phyloP scores from a whole-genome alignment of 495 filamentous ascomycete genomes.

The Alectoria sarmentosa region DNA sequence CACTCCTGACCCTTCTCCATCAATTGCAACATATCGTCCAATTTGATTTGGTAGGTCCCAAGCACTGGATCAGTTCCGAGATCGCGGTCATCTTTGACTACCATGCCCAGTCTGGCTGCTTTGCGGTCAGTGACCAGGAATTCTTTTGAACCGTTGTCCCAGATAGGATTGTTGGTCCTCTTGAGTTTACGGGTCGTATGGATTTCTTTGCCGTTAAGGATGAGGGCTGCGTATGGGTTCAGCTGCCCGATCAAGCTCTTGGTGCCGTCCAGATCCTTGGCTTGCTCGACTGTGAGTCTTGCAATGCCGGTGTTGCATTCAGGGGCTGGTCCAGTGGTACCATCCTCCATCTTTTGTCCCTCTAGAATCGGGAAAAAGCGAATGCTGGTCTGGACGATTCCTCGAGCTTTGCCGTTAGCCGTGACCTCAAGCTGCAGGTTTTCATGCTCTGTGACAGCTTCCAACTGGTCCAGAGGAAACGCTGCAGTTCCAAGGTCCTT shows the following conservation, averaged over 20 bases:
- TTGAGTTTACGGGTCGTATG: constrained; percentile 82
- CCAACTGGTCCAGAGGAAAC: constrained; percentile 75
- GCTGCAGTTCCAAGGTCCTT: constrained; percentile 85
- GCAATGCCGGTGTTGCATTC: constrained; percentile 90
- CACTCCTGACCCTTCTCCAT: constrained; percentile 92
- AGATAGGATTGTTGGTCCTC: constrained; percentile 93
- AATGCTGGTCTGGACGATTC: constrained; percentile 71
- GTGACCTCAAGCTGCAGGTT: constrained; percentile 79
- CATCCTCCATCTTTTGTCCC: constrained; percentile 61
- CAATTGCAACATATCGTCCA: constrained; percentile 85
- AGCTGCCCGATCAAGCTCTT: constrained; percentile 86
- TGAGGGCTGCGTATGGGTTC: constrained; percentile 80
- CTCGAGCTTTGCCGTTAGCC: constrained; percentile 75
- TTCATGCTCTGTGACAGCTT: constrained; percentile 68
- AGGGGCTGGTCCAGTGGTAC: constrained; percentile 68
- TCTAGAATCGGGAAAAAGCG: constrained; percentile 93
- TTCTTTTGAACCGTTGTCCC: constrained; percentile 83
- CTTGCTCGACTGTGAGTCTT: constrained; percentile 87
- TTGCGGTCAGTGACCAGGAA: constrained; percentile 90
- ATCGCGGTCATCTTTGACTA: constrained; percentile 92
- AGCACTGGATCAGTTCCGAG: constrained; percentile 74
- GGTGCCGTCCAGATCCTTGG: constrained; percentile 85
- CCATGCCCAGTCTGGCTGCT: constrained; percentile 76
- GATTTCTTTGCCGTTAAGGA: constrained; percentile 85
- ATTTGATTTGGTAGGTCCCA: constrained; percentile 87